Percentiles rank a stretch among this genome's conserved stretches.
phyloP scores from a whole-genome alignment of 306 rosid genomes.

The Medicago arabica region DNA sequence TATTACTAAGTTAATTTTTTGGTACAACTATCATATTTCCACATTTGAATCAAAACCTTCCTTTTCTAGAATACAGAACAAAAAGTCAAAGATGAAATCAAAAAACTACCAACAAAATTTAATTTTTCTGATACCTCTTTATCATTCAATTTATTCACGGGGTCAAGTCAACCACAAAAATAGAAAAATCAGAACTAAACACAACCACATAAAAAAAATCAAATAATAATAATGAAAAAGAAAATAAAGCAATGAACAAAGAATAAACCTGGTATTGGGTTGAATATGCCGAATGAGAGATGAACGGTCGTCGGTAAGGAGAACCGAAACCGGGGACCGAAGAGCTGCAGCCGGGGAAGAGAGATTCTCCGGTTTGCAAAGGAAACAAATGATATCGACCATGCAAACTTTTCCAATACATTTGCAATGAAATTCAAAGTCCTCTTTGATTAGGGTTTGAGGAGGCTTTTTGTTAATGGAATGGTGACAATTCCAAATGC shows the following conservation, averaged over 20 bases:
- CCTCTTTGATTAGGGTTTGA: background rate
- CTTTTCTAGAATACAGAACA: too few species aligned
- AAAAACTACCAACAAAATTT: too few species aligned
- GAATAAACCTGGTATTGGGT: conserved; percentile 65
- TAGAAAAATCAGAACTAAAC: too few species aligned
- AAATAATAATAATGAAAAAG: too few species aligned
- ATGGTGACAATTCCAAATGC: conserved; percentile 83
- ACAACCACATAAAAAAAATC: too few species aligned
- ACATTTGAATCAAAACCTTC: background rate
- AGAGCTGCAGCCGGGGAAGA: conserved; percentile 64
- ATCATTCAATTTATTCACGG: too few species aligned
- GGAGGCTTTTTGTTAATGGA: conserved; percentile 1
- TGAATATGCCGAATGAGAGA: conserved; percentile 63
- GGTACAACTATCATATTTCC: background rate
- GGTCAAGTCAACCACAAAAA: too few species aligned
- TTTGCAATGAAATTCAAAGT: conserved; percentile 35
- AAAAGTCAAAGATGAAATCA: too few species aligned
- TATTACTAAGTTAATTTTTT: too few species aligned
- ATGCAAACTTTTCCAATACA: conserved; percentile 75
- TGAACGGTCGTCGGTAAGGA: conserved; percentile 37
- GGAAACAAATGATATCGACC: conserved; percentile 66
- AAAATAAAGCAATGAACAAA: too few species aligned
- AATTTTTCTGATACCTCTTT: too few species aligned
- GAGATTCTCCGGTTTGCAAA: conserved; percentile 55
- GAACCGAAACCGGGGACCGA: conserved; percentile 52